These are phyloP conservation scores for Psilocybe azurescens DNA, from an alignment of 768 basidiomycete species.

Conservation along the genomic window DNA sequence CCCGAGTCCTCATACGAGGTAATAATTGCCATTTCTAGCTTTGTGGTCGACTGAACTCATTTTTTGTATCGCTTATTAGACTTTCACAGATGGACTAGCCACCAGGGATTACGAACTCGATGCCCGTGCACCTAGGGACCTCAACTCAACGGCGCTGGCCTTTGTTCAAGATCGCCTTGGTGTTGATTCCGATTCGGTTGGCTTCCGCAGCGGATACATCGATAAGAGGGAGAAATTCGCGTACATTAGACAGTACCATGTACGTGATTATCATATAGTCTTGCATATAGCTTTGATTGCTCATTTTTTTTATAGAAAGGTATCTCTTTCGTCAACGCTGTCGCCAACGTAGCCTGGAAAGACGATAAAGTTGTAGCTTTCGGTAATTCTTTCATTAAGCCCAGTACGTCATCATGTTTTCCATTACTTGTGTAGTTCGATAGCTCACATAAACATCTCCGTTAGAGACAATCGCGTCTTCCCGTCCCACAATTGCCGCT, in stretches of 20 bases:
- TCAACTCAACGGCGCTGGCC: conserved; percentile 25
- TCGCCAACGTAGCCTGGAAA: conserved; percentile 28
- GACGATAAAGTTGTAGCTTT: conserved; percentile 32
- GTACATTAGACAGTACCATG: conserved; percentile 24
- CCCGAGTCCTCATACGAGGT: conserved; percentile 32
- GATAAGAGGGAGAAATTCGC: conserved; percentile 19
- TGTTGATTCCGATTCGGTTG: conserved; percentile 19
- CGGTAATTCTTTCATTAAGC: conserved; percentile 38
- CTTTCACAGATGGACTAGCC: conserved; percentile 31
- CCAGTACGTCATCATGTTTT: conserved; percentile 33
- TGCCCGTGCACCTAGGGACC: conserved; percentile 18
- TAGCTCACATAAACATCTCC: conserved; percentile 13
- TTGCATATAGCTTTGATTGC: background rate
- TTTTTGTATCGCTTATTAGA: conserved; percentile 20
- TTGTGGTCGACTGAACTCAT: background rate
- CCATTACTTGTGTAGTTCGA: background rate
- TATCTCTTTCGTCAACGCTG: conserved; percentile 34
- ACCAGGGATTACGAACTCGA: conserved; percentile 22
- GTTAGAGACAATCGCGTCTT: conserved; percentile 12
- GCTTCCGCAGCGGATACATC: conserved; percentile 21
- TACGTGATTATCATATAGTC: conserved; percentile 1
- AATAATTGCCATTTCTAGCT: background rate
- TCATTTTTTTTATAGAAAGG: conserved; percentile 13
- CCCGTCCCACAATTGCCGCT: conserved; percentile 13
- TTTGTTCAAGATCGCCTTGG: conserved; percentile 30